phyloP scores from a whole-genome alignment of 2,329 filamentous ascomycete genomes.

The Akanthomyces dipterigenus region DNA sequence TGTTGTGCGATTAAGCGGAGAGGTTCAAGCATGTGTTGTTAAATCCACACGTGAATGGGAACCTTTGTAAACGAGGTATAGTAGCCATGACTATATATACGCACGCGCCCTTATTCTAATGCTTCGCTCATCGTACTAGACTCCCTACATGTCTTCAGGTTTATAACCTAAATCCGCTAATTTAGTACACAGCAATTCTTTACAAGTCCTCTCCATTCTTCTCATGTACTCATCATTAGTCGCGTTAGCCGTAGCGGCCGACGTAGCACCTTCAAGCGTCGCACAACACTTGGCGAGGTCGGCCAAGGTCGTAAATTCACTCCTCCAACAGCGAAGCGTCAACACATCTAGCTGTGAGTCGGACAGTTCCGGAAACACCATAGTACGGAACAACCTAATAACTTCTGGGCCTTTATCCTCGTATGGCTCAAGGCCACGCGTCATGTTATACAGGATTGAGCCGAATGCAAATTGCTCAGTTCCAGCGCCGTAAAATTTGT shows the following conservation, averaged over 20 bases:
- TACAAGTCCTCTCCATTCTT: neutral
- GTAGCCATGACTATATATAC: neutral
- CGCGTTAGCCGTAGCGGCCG: neutral
- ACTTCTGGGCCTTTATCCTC: slow-evolving; percentile 1
- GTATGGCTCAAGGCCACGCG: slow-evolving; percentile 1
- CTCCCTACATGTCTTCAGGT: neutral
- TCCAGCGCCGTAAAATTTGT: neutral
- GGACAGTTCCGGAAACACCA: slow-evolving; percentile 1
- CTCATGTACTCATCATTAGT: neutral
- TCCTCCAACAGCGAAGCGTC: slow-evolving; percentile 1
- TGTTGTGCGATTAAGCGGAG: no score
- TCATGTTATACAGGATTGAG: slow-evolving; percentile 6
- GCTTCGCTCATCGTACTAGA: neutral
- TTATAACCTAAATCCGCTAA: neutral
- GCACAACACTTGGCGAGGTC: neutral
- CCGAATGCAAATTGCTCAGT: slow-evolving; percentile 7
- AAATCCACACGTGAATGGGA: no score
- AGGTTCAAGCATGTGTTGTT: no score
- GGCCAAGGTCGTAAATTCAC: slow-evolving; percentile 6
- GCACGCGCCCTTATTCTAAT: neutral
- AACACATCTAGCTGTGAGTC: neutral
- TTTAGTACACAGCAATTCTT: neutral
- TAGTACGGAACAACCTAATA: neutral
- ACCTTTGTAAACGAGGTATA: no score
- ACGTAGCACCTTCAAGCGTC: neutral